Percentiles rank a stretch among this genome's conserved stretches.
These are phyloP conservation scores for Coccinonectria pachysandricola DNA, from an alignment of 2,329 filamentous ascomycete species.

Conservation along the genomic window DNA sequence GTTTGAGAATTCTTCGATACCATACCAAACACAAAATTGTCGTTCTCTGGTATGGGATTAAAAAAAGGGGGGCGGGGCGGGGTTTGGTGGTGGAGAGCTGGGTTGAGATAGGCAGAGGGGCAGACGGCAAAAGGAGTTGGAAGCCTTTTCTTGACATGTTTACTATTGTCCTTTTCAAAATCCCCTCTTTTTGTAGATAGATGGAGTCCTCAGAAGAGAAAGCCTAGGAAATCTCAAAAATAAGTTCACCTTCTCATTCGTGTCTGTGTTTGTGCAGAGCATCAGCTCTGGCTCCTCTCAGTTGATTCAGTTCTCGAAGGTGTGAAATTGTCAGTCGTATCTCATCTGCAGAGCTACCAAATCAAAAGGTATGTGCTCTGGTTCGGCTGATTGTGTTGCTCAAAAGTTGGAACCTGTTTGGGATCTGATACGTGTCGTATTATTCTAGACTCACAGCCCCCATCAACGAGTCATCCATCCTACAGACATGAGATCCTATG, in stretches of 20 bases:
- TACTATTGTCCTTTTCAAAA: conserved; percentile 6
- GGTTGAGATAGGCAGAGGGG: conserved; percentile 2
- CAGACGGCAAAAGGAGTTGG: neutral
- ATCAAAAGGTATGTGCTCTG: too few species aligned
- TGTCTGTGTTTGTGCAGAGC: neutral
- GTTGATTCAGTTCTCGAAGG: too few species aligned
- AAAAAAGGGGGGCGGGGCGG: conserved; percentile 1
- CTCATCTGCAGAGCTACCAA: neutral
- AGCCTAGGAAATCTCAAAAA: conserved; percentile 10
- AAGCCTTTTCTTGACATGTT: conserved; percentile 4
- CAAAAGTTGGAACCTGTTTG: too few species aligned
- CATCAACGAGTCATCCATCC: too few species aligned
- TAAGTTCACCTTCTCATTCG: conserved; percentile 2
- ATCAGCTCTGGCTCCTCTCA: too few species aligned
- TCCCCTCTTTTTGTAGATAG: conserved; percentile 10
- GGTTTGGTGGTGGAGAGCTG: conserved; percentile 3
- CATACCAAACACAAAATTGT: too few species aligned
- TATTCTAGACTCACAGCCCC: too few species aligned
- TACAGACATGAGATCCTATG: too few species aligned
- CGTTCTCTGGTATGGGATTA: neutral
- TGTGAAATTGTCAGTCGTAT: neutral
- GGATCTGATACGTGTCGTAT: too few species aligned
- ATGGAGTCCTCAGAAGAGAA: too few species aligned
- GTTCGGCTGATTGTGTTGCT: too few species aligned
- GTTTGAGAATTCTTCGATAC: conserved; percentile 11